Evolutionary conservation across 2,329 filamentous ascomycete genomes (phyloP), one percentile per base, ranked within the genome.

Genomic region (Trichothecium sympodiale): DNA sequence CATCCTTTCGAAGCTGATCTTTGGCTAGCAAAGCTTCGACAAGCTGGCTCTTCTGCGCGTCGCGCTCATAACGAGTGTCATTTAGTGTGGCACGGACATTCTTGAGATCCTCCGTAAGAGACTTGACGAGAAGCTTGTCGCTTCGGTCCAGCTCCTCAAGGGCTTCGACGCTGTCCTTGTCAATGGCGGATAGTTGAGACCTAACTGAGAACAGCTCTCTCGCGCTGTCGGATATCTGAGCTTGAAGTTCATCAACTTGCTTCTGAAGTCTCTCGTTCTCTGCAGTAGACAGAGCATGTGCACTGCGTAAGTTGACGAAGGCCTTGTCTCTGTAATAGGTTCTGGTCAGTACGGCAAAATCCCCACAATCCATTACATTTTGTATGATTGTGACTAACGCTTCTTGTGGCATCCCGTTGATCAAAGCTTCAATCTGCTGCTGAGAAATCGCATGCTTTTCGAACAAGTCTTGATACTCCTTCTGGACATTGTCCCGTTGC

Each of bases 11-110:
- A 36, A 77, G 59, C 52, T 69, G 69, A 41, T 79, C 74, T 51
- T 78, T 78, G 42, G 69, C 65, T 31, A 79, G 60, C 14, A 79
- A 61, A 31, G 71, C 68, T 29, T 74, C 65, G 44, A 79, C 64
- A 17, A 80, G 64, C 48, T 79, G 74, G 32, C 65, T 64, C 54
- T 75, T 72, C 47, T 74, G 66, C 41, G 68, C 62, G 36, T 77
- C 71, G 34, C 64, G 61, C 50, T 78, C 72, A 37, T 64, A 58
- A 40, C 58, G 61, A 34, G 69, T 54, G 37, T 60, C 54, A 38
- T 63, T 64, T 42, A 67, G 59, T 45, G 73, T 68, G 40, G 60
- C 63, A 42, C 74, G 66, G 43, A 73, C 60, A 18, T 63, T 59
- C 35, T 74, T 65, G 26, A 80, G 64, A 48, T 80, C 76, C 31